These are phyloP conservation scores for Xylaria palmicola DNA, from an alignment of 495 filamentous ascomycete genomes.

Conservation along the genomic window DNA sequence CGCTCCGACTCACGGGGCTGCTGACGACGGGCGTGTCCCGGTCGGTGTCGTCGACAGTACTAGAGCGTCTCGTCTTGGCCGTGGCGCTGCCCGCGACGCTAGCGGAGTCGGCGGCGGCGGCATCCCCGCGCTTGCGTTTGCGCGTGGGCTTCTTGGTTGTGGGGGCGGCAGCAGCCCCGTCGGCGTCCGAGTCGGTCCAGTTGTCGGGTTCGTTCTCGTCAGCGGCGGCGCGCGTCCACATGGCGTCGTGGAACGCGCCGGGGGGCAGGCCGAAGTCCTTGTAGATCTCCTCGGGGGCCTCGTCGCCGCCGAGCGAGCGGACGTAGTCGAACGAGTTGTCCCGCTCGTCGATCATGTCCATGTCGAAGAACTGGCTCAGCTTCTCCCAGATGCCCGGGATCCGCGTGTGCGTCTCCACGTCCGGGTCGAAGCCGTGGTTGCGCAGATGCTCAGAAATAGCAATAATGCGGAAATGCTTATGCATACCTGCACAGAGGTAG, in stretches of 20 bases:
- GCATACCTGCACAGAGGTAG: slow-evolving; percentile 66
- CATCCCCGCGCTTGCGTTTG: slow-evolving; percentile 52
- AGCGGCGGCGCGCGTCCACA: slow-evolving; percentile 65
- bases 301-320: slow-evolving; percentile 51
- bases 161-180: slow-evolving; percentile 25
- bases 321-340: slow-evolving; percentile 67
- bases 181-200: slow-evolving; percentile 51
- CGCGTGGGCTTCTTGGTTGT: slow-evolving; percentile 17
- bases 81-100: slow-evolving; percentile 30
- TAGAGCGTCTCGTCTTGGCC: slow-evolving; percentile 42
- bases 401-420: slow-evolving; percentile 70
- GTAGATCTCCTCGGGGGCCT: slow-evolving; percentile 52
- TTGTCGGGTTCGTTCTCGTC: slow-evolving; percentile 54
- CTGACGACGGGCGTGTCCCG: slow-evolving; percentile 36
- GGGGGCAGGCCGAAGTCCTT: slow-evolving; percentile 74
- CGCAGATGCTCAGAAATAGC: slow-evolving; percentile 82
- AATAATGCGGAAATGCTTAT: slow-evolving; percentile 96
- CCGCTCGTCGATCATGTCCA: slow-evolving; percentile 84
- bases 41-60: slow-evolving; percentile 58
- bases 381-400: slow-evolving; percentile 92
- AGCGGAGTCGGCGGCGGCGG: slow-evolving; percentile 19
- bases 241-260: slow-evolving; percentile 73
- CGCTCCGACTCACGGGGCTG: slow-evolving; percentile 37
- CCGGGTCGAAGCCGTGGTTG: slow-evolving; percentile 78
- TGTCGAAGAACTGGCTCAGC: slow-evolving; percentile 77